Conservation (phyloP, 2,329 filamentous ascomycete genomes). For the Aspergillus niger region DNA sequence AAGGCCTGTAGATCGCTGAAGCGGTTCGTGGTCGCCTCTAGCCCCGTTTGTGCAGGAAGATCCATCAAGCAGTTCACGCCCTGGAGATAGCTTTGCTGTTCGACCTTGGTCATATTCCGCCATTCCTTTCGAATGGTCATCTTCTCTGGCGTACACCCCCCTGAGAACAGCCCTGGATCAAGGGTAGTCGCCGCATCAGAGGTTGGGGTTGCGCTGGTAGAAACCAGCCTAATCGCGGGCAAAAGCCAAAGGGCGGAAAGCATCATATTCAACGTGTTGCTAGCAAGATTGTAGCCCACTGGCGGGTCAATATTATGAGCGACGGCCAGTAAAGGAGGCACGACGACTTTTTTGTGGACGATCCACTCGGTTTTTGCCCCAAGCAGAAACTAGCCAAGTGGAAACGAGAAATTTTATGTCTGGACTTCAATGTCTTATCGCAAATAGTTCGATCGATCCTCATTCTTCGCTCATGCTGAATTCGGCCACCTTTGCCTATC, state of each 20-base stretch:
- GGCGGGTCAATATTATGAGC: too few species aligned
- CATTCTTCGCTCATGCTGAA: too few species aligned
- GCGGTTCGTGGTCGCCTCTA: not conserved
- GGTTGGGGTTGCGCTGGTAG: not conserved
- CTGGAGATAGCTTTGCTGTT: not conserved
- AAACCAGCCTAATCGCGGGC: not conserved
- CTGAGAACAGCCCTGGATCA: not conserved
- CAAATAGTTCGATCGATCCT: not conserved
- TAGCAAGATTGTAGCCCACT: too few species aligned
- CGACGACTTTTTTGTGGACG: too few species aligned
- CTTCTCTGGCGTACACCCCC: not conserved
- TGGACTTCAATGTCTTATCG: not conserved
- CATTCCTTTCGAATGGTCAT: not conserved
- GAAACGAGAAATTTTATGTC: not conserved
- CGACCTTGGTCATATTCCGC: not conserved
- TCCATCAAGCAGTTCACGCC: not conserved
- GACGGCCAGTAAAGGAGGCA: not conserved
- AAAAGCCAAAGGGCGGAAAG: not conserved
- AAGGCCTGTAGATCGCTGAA: not conserved
- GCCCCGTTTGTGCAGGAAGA: not conserved
- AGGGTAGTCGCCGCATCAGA: not conserved
- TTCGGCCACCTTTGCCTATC: too few species aligned
- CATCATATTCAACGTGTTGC: not conserved
- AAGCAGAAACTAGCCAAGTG: not conserved
- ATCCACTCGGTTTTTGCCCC: too few species aligned